These are phyloP conservation scores for Fraxinus platypoda DNA, from an alignment of 305 asterid genomes.

Conservation along the genomic window DNA sequence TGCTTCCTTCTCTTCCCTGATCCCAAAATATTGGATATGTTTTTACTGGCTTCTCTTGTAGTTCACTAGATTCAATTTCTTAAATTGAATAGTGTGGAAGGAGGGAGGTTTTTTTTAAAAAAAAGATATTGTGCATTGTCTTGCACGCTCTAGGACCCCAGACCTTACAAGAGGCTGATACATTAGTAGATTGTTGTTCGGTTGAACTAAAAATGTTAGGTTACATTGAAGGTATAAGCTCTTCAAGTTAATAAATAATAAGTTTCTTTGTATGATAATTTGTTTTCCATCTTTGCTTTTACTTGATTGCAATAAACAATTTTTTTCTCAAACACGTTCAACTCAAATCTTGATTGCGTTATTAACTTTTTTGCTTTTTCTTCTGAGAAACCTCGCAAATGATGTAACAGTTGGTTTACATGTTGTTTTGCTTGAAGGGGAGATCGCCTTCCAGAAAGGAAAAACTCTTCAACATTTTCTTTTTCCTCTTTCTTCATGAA, in stretches of 20 bases:
- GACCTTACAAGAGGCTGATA: neutral
- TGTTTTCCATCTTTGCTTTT: neutral
- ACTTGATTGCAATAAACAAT: neutral
- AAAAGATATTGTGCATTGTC: neutral
- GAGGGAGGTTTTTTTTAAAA: neutral
- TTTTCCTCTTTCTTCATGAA: neutral
- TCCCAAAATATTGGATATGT: neutral
- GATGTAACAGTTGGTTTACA: neutral
- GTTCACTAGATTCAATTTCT: neutral
- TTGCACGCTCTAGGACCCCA: neutral
- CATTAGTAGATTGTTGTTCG: neutral
- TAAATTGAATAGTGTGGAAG: neutral
- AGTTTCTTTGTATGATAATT: neutral
- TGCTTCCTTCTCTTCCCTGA: neutral
- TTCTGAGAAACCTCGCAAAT: neutral
- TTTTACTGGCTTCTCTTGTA: neutral
- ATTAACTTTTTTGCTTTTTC: neutral
- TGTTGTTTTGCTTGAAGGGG: neutral
- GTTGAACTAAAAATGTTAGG: neutral
- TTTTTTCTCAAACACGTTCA: neutral
- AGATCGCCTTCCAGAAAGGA: neutral
- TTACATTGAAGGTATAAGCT: neutral
- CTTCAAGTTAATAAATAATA: neutral
- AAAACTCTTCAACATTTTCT: neutral
- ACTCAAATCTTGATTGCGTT: neutral